phyloP scores from a whole-genome alignment of 768 basidiomycete genomes.

The Tylopilus balloui region DNA sequence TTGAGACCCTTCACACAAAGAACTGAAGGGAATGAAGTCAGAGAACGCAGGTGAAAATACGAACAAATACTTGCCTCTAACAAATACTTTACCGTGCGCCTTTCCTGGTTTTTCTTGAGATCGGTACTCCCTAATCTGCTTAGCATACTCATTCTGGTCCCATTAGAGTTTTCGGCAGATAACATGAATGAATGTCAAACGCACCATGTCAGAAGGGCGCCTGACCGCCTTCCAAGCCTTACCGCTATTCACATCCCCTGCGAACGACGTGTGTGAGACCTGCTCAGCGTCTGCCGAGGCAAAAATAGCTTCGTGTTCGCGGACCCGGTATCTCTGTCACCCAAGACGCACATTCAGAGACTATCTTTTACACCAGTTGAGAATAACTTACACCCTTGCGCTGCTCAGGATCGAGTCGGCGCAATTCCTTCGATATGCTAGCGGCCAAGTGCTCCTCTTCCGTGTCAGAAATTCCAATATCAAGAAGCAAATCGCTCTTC shows the following conservation, averaged over 20 bases:
- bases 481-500: constrained; percentile 33
- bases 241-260: constrained; percentile 80
- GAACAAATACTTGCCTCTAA: constrained; percentile 58
- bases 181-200: constrained; percentile 17
- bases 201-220: constrained; percentile 91
- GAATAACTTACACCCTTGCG: constrained; percentile 21
- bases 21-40: constrained; percentile 43
- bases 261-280: constrained; percentile 63
- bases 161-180: not conserved
- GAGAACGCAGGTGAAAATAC: not conserved
- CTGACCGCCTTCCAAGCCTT: constrained; percentile 84
- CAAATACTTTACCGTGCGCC: constrained; percentile 88
- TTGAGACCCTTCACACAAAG: constrained; percentile 67
- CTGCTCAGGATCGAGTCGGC: constrained; percentile 44
- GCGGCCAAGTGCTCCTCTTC: constrained; percentile 57
- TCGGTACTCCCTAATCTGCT: constrained; percentile 80
- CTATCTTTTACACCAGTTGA: not conserved
- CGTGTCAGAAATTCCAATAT: constrained; percentile 36
- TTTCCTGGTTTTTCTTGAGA: constrained; percentile 75
- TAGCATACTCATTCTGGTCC: constrained; percentile 87
- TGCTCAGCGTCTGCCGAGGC: constrained; percentile 72
- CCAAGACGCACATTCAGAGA: constrained; percentile 4
- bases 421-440: constrained; percentile 70
- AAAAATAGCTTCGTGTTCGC: constrained; percentile 77
- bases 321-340: constrained; percentile 72